Base-by-base conservation (phyloP, 805 yeast species). In the Candida orba region DNA sequence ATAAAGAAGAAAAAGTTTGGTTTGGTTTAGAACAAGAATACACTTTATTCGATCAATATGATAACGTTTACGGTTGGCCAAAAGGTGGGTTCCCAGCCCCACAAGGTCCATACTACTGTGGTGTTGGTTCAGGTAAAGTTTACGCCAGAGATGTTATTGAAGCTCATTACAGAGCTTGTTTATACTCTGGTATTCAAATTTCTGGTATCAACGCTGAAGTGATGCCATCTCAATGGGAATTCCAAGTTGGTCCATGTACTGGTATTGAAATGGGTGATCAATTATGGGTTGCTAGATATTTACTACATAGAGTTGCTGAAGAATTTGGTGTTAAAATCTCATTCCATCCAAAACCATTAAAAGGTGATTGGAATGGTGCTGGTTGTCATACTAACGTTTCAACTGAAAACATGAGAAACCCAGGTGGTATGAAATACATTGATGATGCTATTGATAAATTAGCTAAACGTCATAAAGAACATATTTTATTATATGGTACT, bases 191-290 rank as follows among this genome's bases (percentile, higher is more conserved):
- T 63, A 68, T 91, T 59, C 73, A 76, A 64, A 82, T 91, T 56
- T 84, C 95, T 42, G 99, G 99, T 75, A 90, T 93, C 68, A 91
- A 93, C 69, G 99, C 98, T 58, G 99, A 91, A 77, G 99, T 91
- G 53, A 93, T 91, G 98, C 99, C 99, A 48, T 89, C 97, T 49
- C 99, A 91, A 78, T 91, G 99, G 99, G 99, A 91, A 76, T 91
- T 86, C 86, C 99, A 91, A 78, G 98, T 91, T 56, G 99, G 99
- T 61, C 98, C 99, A 54, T 88, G 96, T 70, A 78, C 71, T 53
- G 99, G 99, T 63, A 91, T 93, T 66, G 68, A 71, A 57, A 91
- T 91, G 98, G 98, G 97, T 67, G 99, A 91, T 69, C 84, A 91
- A 69, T 79, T 93, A 66, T 91, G 98, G 91, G 78, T 90, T 64